A percentile compares a stretch with the other conserved stretches of the same genome.
phyloP scores from a whole-genome alignment of 2,329 filamentous ascomycete species.

The Waltergamsia citrina region DNA sequence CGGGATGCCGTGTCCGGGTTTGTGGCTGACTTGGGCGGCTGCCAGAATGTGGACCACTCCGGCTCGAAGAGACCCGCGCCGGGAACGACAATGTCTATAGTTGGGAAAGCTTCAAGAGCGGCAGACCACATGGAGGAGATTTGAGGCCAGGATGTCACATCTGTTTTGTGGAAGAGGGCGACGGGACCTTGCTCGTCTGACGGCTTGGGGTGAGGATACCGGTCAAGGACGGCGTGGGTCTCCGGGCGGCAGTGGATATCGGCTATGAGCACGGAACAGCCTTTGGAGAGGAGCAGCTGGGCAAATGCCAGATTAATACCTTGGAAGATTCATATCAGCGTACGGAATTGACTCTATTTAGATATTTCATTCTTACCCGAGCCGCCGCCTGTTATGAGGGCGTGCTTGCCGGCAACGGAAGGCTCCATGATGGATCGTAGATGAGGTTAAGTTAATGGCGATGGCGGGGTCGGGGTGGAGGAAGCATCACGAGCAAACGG shows the following conservation, averaged over 20 bases:
- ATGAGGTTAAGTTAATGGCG: too few species aligned
- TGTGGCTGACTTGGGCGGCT: conserved; percentile 17
- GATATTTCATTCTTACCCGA: conserved; percentile 11
- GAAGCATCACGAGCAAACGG: too few species aligned
- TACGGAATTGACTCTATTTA: too few species aligned
- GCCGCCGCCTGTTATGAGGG: conserved; percentile 21
- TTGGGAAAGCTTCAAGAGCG: conserved; percentile 16
- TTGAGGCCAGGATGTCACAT: conserved; percentile 25
- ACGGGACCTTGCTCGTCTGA: conserved; percentile 10
- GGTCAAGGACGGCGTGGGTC: conserved; percentile 19
- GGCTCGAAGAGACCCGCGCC: conserved; percentile 28
- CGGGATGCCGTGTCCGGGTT: conserved; percentile 15
- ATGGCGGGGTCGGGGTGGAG: too few species aligned
- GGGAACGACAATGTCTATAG: conserved; percentile 24
- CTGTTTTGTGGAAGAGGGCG: conserved; percentile 22
- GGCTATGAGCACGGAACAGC: conserved; percentile 26
- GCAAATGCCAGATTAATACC: conserved; percentile 27
- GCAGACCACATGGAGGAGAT: conserved; percentile 18
- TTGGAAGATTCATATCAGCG: too few species aligned
- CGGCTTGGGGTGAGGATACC: conserved; percentile 11
- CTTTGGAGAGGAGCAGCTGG: conserved; percentile 18
- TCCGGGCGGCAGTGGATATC: conserved; percentile 23
- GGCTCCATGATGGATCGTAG: conserved; percentile 8
- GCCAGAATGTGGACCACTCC: conserved; percentile 23
- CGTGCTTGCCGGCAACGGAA: conserved; percentile 16